These are phyloP conservation scores for Candida verbasci DNA, from an alignment of 805 yeast species.

Conservation along the genomic window DNA sequence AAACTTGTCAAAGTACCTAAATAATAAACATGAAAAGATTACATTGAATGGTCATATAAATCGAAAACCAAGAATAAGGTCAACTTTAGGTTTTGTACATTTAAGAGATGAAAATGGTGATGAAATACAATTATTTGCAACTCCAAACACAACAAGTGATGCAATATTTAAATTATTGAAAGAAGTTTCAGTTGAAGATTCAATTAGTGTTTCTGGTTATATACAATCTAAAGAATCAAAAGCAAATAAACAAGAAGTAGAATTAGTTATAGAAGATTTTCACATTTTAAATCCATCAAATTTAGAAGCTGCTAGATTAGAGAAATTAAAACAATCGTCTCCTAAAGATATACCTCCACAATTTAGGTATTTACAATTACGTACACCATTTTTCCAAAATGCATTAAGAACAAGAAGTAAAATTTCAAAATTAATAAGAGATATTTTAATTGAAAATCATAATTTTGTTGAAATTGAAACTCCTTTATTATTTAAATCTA, in stretches of 20 bases:
- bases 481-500: conserved; percentile 86
- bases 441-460: conserved; percentile 30
- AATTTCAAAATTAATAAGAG: conserved; percentile 46
- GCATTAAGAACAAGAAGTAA: conserved; percentile 54
- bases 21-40: conserved; percentile 21
- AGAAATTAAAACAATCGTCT: conserved; percentile 45
- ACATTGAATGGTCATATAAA: conserved; percentile 82
- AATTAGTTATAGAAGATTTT: conserved; percentile 48
- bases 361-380: conserved; percentile 73
- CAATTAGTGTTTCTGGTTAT: conserved; percentile 61
- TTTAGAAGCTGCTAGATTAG: conserved; percentile 64
- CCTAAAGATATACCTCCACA: conserved; percentile 70
- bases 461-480: conserved; percentile 84
- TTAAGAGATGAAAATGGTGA: conserved; percentile 74
- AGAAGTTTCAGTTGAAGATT: conserved; percentile 65
- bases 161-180: conserved; percentile 36
- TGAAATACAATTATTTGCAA: conserved; percentile 45
- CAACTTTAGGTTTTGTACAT: conserved; percentile 68
- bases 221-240: conserved; percentile 29
- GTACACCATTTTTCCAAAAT: conserved; percentile 54
- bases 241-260: conserved; percentile 38
- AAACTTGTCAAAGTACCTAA: conserved; percentile 10
- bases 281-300: conserved; percentile 61
- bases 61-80: conserved; percentile 64
- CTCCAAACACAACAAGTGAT: conserved; percentile 38